Evolutionary conservation across 495 filamentous ascomycete genomes (phyloP).

Genomic region (Aspergillus haitiensis): DNA sequence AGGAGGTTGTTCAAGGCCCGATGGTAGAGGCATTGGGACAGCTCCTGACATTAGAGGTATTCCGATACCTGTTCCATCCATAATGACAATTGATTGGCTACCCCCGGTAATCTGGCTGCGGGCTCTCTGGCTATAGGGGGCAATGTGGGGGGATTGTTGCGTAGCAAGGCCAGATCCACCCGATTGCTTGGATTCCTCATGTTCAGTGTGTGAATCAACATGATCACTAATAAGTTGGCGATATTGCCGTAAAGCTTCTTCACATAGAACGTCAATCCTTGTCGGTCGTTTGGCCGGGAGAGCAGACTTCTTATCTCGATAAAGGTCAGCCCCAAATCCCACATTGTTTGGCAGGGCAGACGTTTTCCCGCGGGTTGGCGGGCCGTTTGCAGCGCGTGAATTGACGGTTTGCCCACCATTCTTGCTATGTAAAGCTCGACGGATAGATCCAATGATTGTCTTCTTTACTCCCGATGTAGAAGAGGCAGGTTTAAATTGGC

Average conservation of each 20-base stretch:
- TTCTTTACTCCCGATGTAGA: conserved; percentile 73
- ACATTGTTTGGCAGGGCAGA: conserved; percentile 49
- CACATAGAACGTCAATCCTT: conserved; percentile 76
- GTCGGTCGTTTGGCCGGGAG: conserved; percentile 37
- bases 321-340: conserved; percentile 47
- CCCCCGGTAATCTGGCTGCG: conserved; percentile 69
- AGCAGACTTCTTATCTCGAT: conserved; percentile 44
- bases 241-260: conserved; percentile 69
- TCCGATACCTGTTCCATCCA: conserved; percentile 58
- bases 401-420: conserved; percentile 45
- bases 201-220: conserved; percentile 7
- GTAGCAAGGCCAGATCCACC: conserved; percentile 9
- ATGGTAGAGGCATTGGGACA: conserved; percentile 16
- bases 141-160: conserved; percentile 10
- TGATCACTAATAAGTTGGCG: conserved; percentile 30
- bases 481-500: conserved; percentile 33
- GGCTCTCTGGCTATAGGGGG: conserved; percentile 29
- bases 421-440: conserved; percentile 79
- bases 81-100: conserved; percentile 84
- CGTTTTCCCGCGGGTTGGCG: conserved; percentile 37
- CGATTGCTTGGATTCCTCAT: conserved; percentile 13
- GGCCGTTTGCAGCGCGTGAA: conserved; percentile 46
- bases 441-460: conserved; percentile 82
- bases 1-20: conserved; percentile 18
- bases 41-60: conserved; percentile 42